Percentiles rank a stretch among this genome's conserved stretches.
phyloP scores from a whole-genome alignment of 805 yeast genomes.

The Metschnikowia colocasiae region DNA sequence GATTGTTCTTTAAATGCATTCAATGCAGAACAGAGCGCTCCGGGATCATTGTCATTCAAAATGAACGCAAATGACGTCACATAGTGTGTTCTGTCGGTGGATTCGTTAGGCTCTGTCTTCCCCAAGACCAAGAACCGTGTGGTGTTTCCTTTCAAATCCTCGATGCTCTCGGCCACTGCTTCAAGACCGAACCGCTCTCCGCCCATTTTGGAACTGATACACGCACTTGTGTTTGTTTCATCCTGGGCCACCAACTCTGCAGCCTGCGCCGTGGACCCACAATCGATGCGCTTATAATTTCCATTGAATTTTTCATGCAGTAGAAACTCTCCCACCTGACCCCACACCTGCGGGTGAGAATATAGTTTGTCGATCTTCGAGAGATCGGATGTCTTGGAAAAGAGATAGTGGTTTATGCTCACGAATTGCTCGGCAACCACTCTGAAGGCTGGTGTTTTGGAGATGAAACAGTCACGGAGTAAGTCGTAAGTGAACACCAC shows the following conservation, averaged over 20 bases:
- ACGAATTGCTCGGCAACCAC: slow-evolving; percentile 81
- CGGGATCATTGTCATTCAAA: slow-evolving; percentile 61
- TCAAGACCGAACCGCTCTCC: slow-evolving; percentile 15
- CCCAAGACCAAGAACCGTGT: slow-evolving; percentile 68
- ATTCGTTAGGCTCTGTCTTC: background rate
- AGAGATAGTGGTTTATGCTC: slow-evolving; percentile 72
- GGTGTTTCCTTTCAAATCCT: slow-evolving; percentile 72
- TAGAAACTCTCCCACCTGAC: slow-evolving; percentile 70
- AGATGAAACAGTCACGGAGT: slow-evolving; percentile 60
- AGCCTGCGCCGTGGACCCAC: slow-evolving; percentile 80
- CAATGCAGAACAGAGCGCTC: slow-evolving; percentile 67
- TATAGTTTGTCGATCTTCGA: slow-evolving; percentile 54
- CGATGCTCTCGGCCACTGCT: slow-evolving; percentile 42
- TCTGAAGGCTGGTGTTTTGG: slow-evolving; percentile 30
- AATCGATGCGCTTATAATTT: slow-evolving; percentile 54
- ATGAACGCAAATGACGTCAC: slow-evolving; percentile 64
- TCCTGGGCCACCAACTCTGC: slow-evolving; percentile 55
- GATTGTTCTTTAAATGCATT: slow-evolving; percentile 50
- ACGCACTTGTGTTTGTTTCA: slow-evolving; percentile 41
- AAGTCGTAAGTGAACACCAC: slow-evolving; percentile 84
- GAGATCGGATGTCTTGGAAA: slow-evolving; percentile 45
- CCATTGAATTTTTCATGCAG: slow-evolving; percentile 25
- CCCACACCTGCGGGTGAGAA: slow-evolving; percentile 99
- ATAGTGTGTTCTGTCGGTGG: background rate
- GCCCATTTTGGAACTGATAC: slow-evolving; percentile 18